Evolutionary conservation across 2,329 filamentous ascomycete species (phyloP), one percentile per base, ranked within the genome.

Genomic region (Ophiostoma sp.): DNA sequence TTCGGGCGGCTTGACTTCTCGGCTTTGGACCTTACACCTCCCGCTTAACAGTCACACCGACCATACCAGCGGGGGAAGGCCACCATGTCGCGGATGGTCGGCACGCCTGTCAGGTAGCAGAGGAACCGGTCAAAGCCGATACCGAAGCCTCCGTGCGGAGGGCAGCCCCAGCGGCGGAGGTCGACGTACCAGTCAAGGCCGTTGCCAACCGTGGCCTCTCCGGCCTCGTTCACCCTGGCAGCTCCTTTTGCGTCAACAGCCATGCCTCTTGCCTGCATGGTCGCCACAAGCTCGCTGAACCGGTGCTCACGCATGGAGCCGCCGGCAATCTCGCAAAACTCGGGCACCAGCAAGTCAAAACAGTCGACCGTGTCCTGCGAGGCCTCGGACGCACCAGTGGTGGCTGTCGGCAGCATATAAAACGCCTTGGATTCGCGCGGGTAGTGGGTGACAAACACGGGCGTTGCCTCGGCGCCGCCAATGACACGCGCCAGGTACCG

Each of bases 381-480:
- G 28, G 3, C 19, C 8, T 39, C 36, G 12, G 61, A 12, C 15
- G 22, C 42, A 12, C 17, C 25, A 15, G 57, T 55, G n/a, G 74
- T n/a, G n/a, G n/a, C n/a, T n/a, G n/a, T 83, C 71, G 82, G 82
- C 57, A 81, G 83, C 86, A 87, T 87, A 81, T 87, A 99, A 83
- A 98, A 99, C 12, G 95, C 93, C 83, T 99, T 99, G 80, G 96
- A 90, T 66, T 86, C 85, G 76, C 89, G 89, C n/a, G 96, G 96
- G 80, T 98, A 99, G 81, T 98, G 87, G 17, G 95, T 98, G 76
- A 99, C 90, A 80, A 98, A 98, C 61, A 98, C 87, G 8, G 96
- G 96, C 66, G 87, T 84, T 19, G 15, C 42, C 39, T 81, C 81
- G 55, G 84, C 83, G 39, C 84, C 82, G 64, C 83, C 83, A n/a